Conservation (phyloP, 2,329 filamentous ascomycete genomes). For the Fusarium austroafricanum region DNA sequence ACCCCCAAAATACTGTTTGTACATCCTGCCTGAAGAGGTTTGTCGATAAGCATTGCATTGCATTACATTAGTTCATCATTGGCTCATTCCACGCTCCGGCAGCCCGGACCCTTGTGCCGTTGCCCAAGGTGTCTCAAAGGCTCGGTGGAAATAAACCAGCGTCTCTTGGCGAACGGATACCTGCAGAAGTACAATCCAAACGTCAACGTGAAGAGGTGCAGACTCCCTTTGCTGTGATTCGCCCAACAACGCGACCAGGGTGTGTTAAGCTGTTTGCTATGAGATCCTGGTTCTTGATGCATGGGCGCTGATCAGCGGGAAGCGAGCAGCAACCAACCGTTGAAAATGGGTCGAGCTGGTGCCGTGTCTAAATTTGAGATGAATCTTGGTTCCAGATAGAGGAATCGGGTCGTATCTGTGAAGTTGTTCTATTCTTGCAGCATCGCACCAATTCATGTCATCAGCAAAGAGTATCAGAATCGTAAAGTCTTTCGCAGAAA, state of each 20-base stretch:
- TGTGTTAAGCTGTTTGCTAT: conserved; percentile 23
- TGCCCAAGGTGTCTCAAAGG: conserved; percentile 9
- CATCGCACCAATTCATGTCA: not conserved
- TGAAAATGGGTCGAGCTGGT: conserved; percentile 3
- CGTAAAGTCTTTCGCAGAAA: conserved; percentile 1
- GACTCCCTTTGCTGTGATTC: conserved; percentile 10
- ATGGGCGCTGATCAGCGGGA: conserved; percentile 27
- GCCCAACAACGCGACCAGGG: conserved; percentile 9
- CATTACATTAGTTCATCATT: conserved; percentile 32
- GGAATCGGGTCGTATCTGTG: not conserved
- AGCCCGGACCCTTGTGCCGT: conserved; percentile 26
- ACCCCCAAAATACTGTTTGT: conserved; percentile 7
- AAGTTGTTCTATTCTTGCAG: not conserved
- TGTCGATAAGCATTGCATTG: conserved; percentile 34
- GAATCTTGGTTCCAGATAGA: not conserved
- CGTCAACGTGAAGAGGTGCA: conserved; percentile 2
- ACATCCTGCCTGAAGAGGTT: conserved; percentile 5
- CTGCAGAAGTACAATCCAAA: conserved; percentile 16
- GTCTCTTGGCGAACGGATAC: conserved; percentile 8
- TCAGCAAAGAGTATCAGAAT: not conserved
- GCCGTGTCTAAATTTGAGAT: conserved; percentile 3
- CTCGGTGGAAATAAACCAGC: conserved; percentile 4
- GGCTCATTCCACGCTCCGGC: conserved; percentile 24
- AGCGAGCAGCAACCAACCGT: conserved; percentile 24
- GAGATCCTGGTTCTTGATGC: conserved; percentile 24